phyloP scores from a whole-genome alignment of 495 filamentous ascomycete species.

The Tuber umbilicatum region DNA sequence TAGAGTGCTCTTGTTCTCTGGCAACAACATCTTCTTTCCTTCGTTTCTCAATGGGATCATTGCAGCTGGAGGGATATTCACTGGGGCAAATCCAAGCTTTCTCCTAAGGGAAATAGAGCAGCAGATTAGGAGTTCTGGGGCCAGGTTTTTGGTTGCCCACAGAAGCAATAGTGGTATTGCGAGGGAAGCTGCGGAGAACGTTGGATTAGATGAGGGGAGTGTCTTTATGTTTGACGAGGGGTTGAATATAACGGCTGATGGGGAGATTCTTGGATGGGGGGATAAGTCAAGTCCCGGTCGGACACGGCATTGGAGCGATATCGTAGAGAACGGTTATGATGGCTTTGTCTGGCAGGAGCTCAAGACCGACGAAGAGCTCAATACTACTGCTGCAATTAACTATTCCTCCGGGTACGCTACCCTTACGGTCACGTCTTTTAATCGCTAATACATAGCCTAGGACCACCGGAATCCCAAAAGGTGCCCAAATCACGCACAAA shows the following conservation, averaged over 20 bases:
- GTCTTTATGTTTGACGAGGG: slow-evolving; percentile 49
- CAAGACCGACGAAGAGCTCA: slow-evolving; percentile 45
- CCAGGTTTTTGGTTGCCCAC: slow-evolving; percentile 58
- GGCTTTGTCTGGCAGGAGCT: slow-evolving; percentile 41
- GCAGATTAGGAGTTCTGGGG: slow-evolving; percentile 65
- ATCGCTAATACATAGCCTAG: slow-evolving; percentile 46
- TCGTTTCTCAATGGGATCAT: slow-evolving; percentile 63
- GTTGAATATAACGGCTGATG: slow-evolving; percentile 36
- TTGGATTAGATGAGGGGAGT: slow-evolving; percentile 53
- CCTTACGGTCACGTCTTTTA: slow-evolving; percentile 40
- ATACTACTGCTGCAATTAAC: slow-evolving; percentile 43
- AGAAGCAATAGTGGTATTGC: slow-evolving; percentile 54
- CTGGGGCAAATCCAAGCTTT: slow-evolving; percentile 71
- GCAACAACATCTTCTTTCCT: slow-evolving; percentile 68
- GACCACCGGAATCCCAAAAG: slow-evolving; percentile 78
- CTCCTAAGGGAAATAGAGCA: slow-evolving; percentile 64
- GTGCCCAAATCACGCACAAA: slow-evolving; percentile 69
- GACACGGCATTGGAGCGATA: slow-evolving; percentile 43
- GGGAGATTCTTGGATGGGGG: slow-evolving; percentile 22
- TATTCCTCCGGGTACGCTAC: slow-evolving; percentile 47
- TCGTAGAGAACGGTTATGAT: slow-evolving; percentile 46
- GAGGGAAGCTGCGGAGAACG: slow-evolving; percentile 59
- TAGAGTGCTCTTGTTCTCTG: slow-evolving; percentile 64
- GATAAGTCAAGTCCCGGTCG: slow-evolving; percentile 19
- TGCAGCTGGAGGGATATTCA: slow-evolving; percentile 74